These are phyloP conservation scores for Xylaria sp. DNA, from an alignment of 2,329 filamentous ascomycete genomes.

Conservation along the genomic window DNA sequence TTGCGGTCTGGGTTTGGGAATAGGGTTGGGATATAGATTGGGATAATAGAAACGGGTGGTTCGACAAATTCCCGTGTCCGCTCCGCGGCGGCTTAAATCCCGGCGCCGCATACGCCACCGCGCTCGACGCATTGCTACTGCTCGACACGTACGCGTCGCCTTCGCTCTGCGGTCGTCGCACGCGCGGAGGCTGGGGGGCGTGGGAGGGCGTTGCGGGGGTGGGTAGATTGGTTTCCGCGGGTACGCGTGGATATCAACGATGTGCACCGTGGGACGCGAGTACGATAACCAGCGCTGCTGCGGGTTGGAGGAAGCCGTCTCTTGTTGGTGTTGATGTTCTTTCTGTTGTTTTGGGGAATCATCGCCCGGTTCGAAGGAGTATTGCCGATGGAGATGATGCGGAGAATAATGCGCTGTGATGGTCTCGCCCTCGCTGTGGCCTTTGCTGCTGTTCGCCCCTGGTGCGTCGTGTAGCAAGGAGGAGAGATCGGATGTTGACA, in stretches of 20 bases:
- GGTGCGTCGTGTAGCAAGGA: constrained; percentile 37
- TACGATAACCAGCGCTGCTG: constrained; percentile 20
- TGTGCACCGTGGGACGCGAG: constrained; percentile 31
- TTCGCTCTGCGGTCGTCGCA: constrained; percentile 14
- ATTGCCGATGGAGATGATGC: constrained; percentile 39
- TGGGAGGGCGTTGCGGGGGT: constrained; percentile 23
- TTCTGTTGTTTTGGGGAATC: constrained; percentile 18
- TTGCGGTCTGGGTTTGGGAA: neutral
- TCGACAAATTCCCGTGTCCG: constrained; percentile 29
- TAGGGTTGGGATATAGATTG: constrained; percentile 12
- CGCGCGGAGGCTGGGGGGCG: constrained; percentile 26
- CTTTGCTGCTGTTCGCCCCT: constrained; percentile 1
- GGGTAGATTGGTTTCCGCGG: constrained; percentile 37
- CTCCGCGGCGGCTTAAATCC: constrained; percentile 32
- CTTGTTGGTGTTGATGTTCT: neutral
- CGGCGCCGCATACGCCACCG: constrained; percentile 15
- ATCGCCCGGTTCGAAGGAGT: constrained; percentile 46
- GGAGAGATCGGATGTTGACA: constrained; percentile 39
- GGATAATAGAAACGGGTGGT: constrained; percentile 36
- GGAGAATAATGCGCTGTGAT: too few relatives aligned
- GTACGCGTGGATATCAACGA: constrained; percentile 39
- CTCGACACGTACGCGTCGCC: constrained; percentile 12
- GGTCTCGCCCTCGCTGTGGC: constrained; percentile 16
- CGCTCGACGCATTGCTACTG: neutral
- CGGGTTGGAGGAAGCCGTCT: neutral